A percentile compares a stretch with the other conserved stretches of the same genome.
These are phyloP conservation scores for Candida tibetensis DNA, from an alignment of 805 yeast species.

Conservation along the genomic window DNA sequence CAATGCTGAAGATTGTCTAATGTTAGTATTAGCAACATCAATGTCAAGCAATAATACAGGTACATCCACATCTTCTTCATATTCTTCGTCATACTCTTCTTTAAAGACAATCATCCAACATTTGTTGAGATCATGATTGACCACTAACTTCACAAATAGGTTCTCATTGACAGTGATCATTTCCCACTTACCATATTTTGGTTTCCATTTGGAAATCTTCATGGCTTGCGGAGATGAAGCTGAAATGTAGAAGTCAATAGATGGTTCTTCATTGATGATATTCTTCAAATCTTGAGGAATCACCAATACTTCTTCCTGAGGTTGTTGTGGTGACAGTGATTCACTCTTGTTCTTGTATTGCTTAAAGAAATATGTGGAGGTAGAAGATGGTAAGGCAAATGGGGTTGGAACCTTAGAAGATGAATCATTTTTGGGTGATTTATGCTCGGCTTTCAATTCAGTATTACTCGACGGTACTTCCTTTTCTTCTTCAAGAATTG, in stretches of 20 bases:
- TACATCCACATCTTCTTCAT: constrained; percentile 30
- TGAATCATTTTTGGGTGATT: no score
- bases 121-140: constrained; percentile 30
- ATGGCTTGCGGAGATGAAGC: constrained; percentile 32
- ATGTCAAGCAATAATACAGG: constrained; percentile 37
- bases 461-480: no score
- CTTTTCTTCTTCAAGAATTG: no score
- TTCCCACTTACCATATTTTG: constrained; percentile 43
- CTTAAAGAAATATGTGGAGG: constrained; percentile 40
- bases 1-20: constrained; percentile 36
- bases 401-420: constrained; percentile 29
- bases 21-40: constrained; percentile 18
- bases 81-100: constrained; percentile 33
- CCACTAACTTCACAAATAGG: constrained; percentile 37
- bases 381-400: constrained; percentile 45
- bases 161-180: constrained; percentile 38
- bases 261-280: constrained; percentile 33
- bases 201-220: constrained; percentile 43
- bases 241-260: constrained; percentile 38
- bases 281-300: constrained; percentile 38
- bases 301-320: constrained; percentile 20
- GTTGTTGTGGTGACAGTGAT: not conserved
- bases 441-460: no score
- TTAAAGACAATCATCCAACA: constrained; percentile 41
- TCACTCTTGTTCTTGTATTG: constrained; percentile 16